Percentiles rank a stretch among this genome's conserved stretches.
These are phyloP conservation scores for Elsinoe perseae DNA, from an alignment of 2,329 filamentous ascomycete species.

Conservation along the genomic window DNA sequence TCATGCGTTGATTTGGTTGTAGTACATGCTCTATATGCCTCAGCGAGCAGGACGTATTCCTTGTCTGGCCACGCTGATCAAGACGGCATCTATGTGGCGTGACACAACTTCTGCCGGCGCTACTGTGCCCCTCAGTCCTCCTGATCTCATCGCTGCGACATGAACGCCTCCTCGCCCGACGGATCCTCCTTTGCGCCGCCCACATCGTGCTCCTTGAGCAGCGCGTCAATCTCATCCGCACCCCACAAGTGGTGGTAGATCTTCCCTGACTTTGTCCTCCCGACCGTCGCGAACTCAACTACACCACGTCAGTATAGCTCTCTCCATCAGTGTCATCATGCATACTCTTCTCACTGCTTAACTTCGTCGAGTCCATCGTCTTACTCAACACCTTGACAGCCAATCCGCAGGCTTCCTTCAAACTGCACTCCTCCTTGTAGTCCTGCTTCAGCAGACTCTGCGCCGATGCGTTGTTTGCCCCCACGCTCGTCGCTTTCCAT, in stretches of 20 bases:
- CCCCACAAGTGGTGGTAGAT: slow-evolving; percentile 98
- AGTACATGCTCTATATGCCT: background rate
- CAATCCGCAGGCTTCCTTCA: slow-evolving; percentile 94
- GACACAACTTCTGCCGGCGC: too few species aligned
- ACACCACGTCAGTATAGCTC: slow-evolving; percentile 4
- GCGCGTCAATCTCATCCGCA: slow-evolving; percentile 87
- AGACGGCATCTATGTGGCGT: too few species aligned
- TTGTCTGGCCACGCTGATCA: too few species aligned
- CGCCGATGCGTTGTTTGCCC: slow-evolving; percentile 95
- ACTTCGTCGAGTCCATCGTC: slow-evolving; percentile 98
- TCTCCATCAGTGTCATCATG: slow-evolving; percentile 18
- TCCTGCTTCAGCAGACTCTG: slow-evolving; percentile 97
- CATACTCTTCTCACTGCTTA: slow-evolving; percentile 98
- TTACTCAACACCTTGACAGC: slow-evolving; percentile 99
- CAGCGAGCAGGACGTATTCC: too few species aligned
- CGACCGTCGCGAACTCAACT: slow-evolving; percentile 98
- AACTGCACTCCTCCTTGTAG: slow-evolving; percentile 95
- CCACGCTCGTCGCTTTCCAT: slow-evolving; percentile 97
- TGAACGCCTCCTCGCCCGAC: background rate
- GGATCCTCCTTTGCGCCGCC: slow-evolving; percentile 62
- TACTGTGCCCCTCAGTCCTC: background rate
- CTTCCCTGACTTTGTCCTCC: slow-evolving; percentile 87
- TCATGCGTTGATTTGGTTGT: background rate
- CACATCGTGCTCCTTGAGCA: slow-evolving; percentile 91
- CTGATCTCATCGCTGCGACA: slow-evolving; percentile 3